These are phyloP conservation scores for Gleditsia sinensis DNA, from an alignment of 306 rosid species.

Conservation along the genomic window DNA sequence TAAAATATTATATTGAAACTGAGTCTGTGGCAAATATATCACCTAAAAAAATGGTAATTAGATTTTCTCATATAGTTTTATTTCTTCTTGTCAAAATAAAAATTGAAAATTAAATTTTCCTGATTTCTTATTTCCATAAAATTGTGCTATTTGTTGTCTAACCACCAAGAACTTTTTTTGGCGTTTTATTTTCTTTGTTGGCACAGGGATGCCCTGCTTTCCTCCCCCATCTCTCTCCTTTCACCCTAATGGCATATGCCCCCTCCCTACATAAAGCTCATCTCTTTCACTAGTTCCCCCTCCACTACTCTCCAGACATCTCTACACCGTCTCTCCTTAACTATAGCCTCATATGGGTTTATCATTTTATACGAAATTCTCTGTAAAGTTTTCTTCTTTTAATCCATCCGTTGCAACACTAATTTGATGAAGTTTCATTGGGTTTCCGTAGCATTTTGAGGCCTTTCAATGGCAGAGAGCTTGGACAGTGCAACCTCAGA, in stretches of 20 bases:
- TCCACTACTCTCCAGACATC: neutral
- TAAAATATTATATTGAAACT: too few species aligned
- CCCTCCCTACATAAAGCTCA: conserved; percentile 46
- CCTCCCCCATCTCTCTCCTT: neutral
- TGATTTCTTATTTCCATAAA: neutral
- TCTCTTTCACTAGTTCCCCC: conserved; percentile 9
- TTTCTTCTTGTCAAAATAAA: too few species aligned
- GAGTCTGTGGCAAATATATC: too few species aligned
- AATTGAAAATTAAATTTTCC: too few species aligned
- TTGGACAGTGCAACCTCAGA: conserved; percentile 44
- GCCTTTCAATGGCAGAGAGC: conserved; percentile 56
- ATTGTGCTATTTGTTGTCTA: neutral
- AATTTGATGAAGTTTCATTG: conserved; percentile 33
- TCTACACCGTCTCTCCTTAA: neutral
- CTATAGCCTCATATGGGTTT: neutral
- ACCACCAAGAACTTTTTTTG: neutral
- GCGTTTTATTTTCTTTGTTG: neutral
- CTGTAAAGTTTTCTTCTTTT: conserved; percentile 31
- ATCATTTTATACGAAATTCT: conserved; percentile 10
- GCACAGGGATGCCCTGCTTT: neutral
- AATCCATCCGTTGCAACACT: conserved; percentile 14
- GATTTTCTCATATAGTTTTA: too few species aligned
- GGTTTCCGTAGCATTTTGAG: conserved; percentile 33
- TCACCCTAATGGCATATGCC: conserved; percentile 46
- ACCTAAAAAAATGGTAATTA: too few species aligned